phyloP scores from a whole-genome alignment of 2,329 filamentous ascomycete species.

The Ceratocystis ficicola region DNA sequence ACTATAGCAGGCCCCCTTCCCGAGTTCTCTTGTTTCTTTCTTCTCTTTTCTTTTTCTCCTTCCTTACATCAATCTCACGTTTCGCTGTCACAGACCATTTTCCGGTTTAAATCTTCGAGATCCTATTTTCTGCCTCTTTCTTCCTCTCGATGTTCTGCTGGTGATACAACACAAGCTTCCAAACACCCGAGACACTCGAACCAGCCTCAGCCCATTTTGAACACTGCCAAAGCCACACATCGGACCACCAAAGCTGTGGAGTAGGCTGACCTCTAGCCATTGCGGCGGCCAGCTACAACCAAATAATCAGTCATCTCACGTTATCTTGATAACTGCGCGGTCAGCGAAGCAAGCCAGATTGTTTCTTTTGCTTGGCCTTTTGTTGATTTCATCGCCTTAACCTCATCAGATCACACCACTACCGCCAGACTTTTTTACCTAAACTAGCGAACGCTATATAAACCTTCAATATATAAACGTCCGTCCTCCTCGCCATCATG shows the following conservation, averaged over 20 bases:
- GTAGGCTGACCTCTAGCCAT: conserved; percentile 2
- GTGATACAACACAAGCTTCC: too few relatives aligned
- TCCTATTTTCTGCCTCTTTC: too few relatives aligned
- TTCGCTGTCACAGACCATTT: background rate
- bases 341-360: background rate
- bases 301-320: too few relatives aligned
- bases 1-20: background rate
- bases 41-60: background rate
- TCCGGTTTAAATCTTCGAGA: too few relatives aligned
- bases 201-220: conserved; percentile 11
- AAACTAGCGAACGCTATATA: too few relatives aligned
- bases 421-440: too few relatives aligned
- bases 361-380: background rate
- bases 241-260: background rate
- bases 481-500: conserved; percentile 3
- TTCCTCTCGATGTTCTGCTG: too few relatives aligned
- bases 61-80: background rate
- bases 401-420: too few relatives aligned
- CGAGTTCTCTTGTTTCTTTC: background rate
- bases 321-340: too few relatives aligned
- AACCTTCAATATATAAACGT: too few relatives aligned
- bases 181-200: conserved; percentile 9
- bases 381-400: too few relatives aligned
- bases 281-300: too few relatives aligned
- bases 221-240: background rate